Evolutionary conservation across 2,329 filamentous ascomycete genomes (phyloP), one percentile per base, ranked within the genome.

Genomic region (Penicillium hesseltinei): DNA sequence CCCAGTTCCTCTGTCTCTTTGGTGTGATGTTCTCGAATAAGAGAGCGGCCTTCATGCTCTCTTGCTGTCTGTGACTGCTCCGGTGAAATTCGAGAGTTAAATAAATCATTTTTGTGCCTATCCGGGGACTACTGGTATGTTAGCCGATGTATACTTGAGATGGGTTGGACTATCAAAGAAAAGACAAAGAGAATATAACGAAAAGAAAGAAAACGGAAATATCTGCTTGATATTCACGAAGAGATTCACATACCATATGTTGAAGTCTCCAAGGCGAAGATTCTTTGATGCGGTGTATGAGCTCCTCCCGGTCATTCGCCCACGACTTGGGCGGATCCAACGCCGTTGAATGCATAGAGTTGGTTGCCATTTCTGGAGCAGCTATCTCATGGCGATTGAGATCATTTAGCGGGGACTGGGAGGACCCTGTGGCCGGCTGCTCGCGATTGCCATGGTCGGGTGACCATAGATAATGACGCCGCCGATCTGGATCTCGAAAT

Each of bases 241-340:
- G 3, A 11, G 1, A 21, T 52, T 27, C 50, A 73, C 76, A 68
- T 72, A 82, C 88, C 79, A 84, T 82, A 67, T 82, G 82, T 70
- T 81, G 85, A 29, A 86, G 83, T 39, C 87, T 79, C 90, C 90
- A 94, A 5, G 85, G 84, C 38, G 90, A 88, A 68, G 85, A 89
- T 74, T 92, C 87, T 77, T 97, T 97, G 64, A 97, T 82, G 62
- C 88, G 84, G 74, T 92, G 85, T 56, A 97, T 97, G 66, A 96
- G 79, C 73, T 92, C 88, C 56, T 86, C 85, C 62, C 92, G 84
- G 71, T 91, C 86, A 58, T 71, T 72, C 17, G 69, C 66, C 59
- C 67, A 67, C 35, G 69, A 46, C 23, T 51, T 67, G 17, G 68
- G 53, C n/a, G 61, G 49, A 48, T 53, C 58, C 25, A 51, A 45